Base-by-base conservation (phyloP, 345 rosid species). In the Microthlaspi erraticum region DNA sequence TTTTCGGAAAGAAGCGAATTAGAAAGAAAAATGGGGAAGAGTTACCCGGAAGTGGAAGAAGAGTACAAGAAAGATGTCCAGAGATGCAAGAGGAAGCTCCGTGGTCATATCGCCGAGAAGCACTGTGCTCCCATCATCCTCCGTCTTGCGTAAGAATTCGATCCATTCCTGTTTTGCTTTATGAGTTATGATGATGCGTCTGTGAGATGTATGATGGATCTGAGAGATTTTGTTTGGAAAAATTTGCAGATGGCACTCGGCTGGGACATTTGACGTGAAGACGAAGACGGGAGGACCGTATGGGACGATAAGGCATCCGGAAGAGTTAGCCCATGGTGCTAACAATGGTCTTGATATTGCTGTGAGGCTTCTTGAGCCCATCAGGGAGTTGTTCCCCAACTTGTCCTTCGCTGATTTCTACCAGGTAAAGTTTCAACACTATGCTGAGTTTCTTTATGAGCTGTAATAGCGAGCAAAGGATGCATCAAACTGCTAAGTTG, bases 261-360 rank as follows among this genome's bases (percentile, higher is more conserved):
- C 97, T 5, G 97, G 97, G 32, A 93, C 97, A 2, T 93, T 76
- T 58, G 98, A 93, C 39, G 79, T 79, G 81, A 49, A 81, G 46
- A 73, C 92, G 8, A 87, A 83, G 80, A 87, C 92, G 0, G 96
- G 97, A 55, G 98, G 98, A 10, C 98, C 98, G 2, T 93, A 85
- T 56, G 97, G 97, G 74, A 93, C 98, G 31, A 90, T 93, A 52
- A 88, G 70, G 82, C 83, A 83, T 59, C 81, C 83, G 1, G 80
- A 72, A 6, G 97, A 93, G 83, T 83, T 87, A 1, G 85, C 89
- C 13, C 91, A 88, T 42, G 89, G 57, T 9, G 97, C 97, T 13
- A 93, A 93, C 86, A 86, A 73, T 26, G 97, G 98, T 62, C 95
- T 93, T n/a, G 96, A 90, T 67, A 93, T 88, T 19, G 92, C 98